These are phyloP conservation scores for Chrysoporthe puriensis DNA, from an alignment of 2,329 filamentous ascomycete genomes.

Conservation along the genomic window DNA sequence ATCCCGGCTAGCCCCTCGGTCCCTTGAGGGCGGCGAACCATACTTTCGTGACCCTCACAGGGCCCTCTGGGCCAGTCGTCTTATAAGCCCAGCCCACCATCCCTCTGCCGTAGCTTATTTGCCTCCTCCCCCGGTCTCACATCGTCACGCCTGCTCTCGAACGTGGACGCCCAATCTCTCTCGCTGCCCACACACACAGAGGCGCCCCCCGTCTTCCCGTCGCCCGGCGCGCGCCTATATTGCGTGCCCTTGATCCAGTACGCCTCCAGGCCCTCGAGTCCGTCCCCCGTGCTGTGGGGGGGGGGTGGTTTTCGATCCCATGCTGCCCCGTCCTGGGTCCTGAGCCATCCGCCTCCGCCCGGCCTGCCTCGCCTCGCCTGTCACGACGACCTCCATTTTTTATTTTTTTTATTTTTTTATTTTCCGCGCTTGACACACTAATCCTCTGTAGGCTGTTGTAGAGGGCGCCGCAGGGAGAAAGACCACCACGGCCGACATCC, in stretches of 20 bases:
- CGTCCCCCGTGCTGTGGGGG: neutral
- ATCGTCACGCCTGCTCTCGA: constrained; percentile 12
- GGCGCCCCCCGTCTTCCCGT: constrained; percentile 11
- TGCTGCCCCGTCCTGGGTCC: constrained; percentile 4
- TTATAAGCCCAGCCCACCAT: constrained; percentile 17
- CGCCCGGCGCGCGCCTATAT: constrained; percentile 20
- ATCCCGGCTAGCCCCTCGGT: constrained; percentile 23
- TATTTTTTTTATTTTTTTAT: too few relatives aligned
- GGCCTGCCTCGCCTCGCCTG: neutral
- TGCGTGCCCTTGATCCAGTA: constrained; percentile 15
- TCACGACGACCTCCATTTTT: neutral
- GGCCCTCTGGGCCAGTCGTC: constrained; percentile 18
- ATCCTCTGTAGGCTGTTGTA: neutral
- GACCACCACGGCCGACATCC: neutral
- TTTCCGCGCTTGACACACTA: neutral
- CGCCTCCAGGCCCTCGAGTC: constrained; percentile 12
- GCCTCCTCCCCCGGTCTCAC: constrained; percentile 18
- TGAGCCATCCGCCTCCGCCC: constrained; percentile 4
- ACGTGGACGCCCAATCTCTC: neutral
- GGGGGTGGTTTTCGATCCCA: neutral
- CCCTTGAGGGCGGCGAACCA: constrained; percentile 24
- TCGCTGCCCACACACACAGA: neutral
- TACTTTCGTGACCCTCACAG: constrained; percentile 15
- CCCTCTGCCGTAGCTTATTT: constrained; percentile 22
- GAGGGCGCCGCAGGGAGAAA: neutral